Conservation (phyloP, 768 basidiomycete genomes). For the Symmetrospora coprosmae region DNA sequence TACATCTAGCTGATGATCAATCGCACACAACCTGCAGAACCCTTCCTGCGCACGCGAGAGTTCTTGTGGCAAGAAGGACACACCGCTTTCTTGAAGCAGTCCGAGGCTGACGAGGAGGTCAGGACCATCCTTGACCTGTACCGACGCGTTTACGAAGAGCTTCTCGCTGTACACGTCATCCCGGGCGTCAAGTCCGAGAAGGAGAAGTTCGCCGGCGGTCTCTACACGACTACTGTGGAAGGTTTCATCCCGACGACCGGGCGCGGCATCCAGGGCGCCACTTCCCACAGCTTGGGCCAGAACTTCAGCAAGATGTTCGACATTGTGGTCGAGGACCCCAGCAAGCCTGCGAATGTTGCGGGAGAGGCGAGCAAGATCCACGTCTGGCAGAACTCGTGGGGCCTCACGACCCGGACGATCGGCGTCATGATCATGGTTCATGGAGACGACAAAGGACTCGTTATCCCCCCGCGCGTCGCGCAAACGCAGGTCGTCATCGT, state of each 20-base stretch:
- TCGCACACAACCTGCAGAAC: conserved; percentile 51
- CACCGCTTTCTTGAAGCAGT: conserved; percentile 77
- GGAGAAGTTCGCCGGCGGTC: conserved; percentile 94
- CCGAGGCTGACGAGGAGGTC: conserved; percentile 82
- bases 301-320: conserved; percentile 99
- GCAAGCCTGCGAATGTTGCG: conserved; percentile 37
- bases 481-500: conserved; percentile 77
- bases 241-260: conserved; percentile 95
- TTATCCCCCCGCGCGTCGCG: conserved; percentile 95
- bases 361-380: conserved; percentile 53
- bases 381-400: conserved; percentile 99
- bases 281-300: conserved; percentile 93
- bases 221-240: conserved; percentile 96
- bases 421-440: conserved; percentile 99
- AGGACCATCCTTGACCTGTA: conserved; percentile 89
- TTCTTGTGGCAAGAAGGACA: conserved; percentile 99
- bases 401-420: conserved; percentile 83
- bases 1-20: not conserved
- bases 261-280: conserved; percentile 93
- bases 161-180: conserved; percentile 93
- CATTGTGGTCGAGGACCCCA: conserved; percentile 89
- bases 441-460: conserved; percentile 91
- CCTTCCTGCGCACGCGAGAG: conserved; percentile 96
- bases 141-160: conserved; percentile 84
- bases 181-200: conserved; percentile 96